Percentiles rank a stretch among this genome's conserved stretches.
Conservation (phyloP, 495 filamentous ascomycete genomes). For the Evernia prunastri region DNA sequence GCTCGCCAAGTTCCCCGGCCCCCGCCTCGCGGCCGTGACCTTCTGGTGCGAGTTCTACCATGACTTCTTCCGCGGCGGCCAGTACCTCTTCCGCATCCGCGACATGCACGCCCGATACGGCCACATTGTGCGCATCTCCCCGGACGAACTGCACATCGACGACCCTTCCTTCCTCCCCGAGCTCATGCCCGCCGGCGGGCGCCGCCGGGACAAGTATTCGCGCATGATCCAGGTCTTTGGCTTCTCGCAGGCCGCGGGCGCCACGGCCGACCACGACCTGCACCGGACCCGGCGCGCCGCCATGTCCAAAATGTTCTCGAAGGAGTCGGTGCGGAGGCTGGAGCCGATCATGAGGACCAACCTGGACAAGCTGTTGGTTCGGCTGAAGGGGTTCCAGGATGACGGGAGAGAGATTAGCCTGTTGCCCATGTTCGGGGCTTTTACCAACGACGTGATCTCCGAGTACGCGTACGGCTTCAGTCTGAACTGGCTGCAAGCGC, state of each 20-base stretch:
- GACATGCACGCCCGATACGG: conserved; percentile 23
- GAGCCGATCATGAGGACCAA: conserved; percentile 23
- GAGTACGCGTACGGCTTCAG: conserved; percentile 31
- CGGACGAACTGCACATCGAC: conserved; percentile 27
- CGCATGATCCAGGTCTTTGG: conserved; percentile 16
- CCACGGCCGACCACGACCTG: conserved; percentile 29
- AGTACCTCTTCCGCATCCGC: conserved; percentile 21
- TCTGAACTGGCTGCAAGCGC: conserved; percentile 16
- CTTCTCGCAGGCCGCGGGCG: conserved; percentile 19
- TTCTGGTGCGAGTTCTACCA: conserved; percentile 32
- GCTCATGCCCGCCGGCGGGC: conserved; percentile 18
- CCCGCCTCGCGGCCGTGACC: conserved; percentile 30
- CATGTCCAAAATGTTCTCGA: conserved; percentile 32
- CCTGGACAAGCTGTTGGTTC: conserved; percentile 20
- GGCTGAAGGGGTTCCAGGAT: conserved; percentile 17
- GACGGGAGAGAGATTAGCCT: conserved; percentile 27
- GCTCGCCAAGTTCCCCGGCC: conserved; percentile 31
- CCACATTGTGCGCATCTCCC: conserved; percentile 26
- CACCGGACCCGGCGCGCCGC: conserved; percentile 33
- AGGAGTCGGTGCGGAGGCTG: conserved; percentile 21
- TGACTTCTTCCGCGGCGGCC: conserved; percentile 21
- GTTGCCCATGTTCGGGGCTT: conserved; percentile 28
- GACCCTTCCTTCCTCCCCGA: conserved; percentile 23
- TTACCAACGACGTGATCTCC: conserved; percentile 41
- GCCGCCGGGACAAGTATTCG: conserved; percentile 17